Percentiles rank a stretch among this genome's conserved stretches.
Evolutionary conservation across 2,329 filamentous ascomycete genomes (phyloP).

Genomic region (Mycosphaerella sp.): DNA sequence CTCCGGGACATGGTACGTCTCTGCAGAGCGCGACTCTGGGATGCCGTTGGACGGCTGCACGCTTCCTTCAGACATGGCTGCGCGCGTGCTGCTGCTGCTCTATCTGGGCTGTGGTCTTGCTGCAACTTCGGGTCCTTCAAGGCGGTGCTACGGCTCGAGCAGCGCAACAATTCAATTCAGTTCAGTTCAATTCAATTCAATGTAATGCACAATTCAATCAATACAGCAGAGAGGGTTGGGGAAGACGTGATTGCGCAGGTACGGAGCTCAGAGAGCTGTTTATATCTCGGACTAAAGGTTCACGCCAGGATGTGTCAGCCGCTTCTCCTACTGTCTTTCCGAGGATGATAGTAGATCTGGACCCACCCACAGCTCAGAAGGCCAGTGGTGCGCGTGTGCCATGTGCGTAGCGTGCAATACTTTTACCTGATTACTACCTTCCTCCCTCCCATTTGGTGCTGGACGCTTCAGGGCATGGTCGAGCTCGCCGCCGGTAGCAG

Average conservation of each 20-base stretch:
- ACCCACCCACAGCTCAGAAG: conserved; percentile 4
- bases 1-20: conserved; percentile 28
- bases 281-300: conserved; percentile 13
- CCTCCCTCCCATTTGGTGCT: too few species aligned
- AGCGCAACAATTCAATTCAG: too few species aligned
- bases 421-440: too few species aligned
- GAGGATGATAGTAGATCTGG: conserved; percentile 9
- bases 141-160: too few species aligned
- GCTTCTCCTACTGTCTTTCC: conserved; percentile 4
- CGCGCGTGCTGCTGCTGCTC: not conserved
- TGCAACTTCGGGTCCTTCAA: conserved; percentile 5
- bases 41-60: conserved; percentile 22
- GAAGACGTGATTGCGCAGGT: conserved; percentile 3
- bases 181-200: too few species aligned
- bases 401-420: too few species aligned
- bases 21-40: conserved; percentile 26
- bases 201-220: not conserved
- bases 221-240: not conserved
- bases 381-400: not conserved
- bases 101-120: conserved; percentile 5
- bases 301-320: conserved; percentile 11
- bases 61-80: conserved; percentile 23
- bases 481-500: not conserved
- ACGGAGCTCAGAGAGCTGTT: conserved; percentile 3
- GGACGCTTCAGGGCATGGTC: not conserved